These are phyloP conservation scores for Seiridium unicorne DNA, from an alignment of 2,329 filamentous ascomycete genomes.

Conservation along the genomic window DNA sequence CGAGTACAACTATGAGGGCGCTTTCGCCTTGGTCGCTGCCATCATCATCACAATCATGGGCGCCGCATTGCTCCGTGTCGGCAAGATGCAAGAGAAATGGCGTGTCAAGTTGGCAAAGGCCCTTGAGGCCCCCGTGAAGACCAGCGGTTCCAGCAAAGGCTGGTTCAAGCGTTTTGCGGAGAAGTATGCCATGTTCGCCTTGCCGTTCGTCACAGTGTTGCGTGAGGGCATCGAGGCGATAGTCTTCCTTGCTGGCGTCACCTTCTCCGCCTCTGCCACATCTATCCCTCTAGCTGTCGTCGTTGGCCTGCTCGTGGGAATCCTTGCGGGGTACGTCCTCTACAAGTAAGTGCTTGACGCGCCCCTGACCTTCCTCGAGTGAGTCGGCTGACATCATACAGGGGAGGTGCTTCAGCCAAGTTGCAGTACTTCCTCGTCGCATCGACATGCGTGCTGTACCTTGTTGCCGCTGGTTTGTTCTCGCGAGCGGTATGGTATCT, in stretches of 20 bases:
- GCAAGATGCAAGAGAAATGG: constrained; percentile 86
- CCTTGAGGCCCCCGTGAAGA: constrained; percentile 51
- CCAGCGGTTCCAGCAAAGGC: constrained; percentile 36
- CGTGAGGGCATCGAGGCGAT: constrained; percentile 85
- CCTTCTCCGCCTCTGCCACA: constrained; percentile 70
- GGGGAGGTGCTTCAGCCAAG: constrained; percentile 62
- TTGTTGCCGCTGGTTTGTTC: constrained; percentile 80
- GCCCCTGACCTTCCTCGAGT: too few species aligned
- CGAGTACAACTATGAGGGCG: constrained; percentile 79
- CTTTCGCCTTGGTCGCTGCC: constrained; percentile 71
- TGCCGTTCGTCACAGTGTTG: constrained; percentile 86
- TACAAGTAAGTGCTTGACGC: constrained; percentile 66
- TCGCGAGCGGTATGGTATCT: constrained; percentile 75
- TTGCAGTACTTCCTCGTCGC: constrained; percentile 77
- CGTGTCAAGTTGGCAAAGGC: constrained; percentile 74
- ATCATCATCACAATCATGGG: constrained; percentile 83
- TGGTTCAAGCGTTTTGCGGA: constrained; percentile 64
- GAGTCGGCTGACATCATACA: constrained; percentile 12
- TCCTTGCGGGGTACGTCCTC: constrained; percentile 67
- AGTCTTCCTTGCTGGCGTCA: constrained; percentile 82
- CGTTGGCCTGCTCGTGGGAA: constrained; percentile 67
- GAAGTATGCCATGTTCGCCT: constrained; percentile 81
- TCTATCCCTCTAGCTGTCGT: constrained; percentile 78
- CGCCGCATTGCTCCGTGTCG: constrained; percentile 74
- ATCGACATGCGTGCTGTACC: constrained; percentile 80